Conservation (phyloP, 2,329 filamentous ascomycete species). For the Coniochaeta sp. region DNA sequence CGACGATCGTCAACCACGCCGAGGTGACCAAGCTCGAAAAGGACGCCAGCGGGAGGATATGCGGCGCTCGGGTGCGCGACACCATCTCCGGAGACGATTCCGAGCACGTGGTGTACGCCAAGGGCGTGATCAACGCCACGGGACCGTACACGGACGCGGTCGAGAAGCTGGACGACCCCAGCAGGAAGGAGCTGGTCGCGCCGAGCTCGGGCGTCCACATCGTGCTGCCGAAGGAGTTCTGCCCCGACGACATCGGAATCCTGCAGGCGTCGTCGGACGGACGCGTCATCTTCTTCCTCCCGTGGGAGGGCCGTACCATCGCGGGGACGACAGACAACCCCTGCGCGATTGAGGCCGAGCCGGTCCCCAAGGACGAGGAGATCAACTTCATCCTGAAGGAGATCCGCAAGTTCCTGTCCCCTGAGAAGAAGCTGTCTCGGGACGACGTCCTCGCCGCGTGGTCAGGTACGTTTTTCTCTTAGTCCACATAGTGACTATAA, state of each 20-base stretch:
- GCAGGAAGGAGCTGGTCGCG: conserved; percentile 69
- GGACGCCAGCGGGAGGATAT: conserved; percentile 63
- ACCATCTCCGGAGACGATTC: conserved; percentile 53
- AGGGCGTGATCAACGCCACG: conserved; percentile 81
- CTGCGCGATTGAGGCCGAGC: conserved; percentile 63
- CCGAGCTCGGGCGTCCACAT: conserved; percentile 82
- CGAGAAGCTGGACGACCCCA: conserved; percentile 73
- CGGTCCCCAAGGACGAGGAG: conserved; percentile 72
- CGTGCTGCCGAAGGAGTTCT: conserved; percentile 81
- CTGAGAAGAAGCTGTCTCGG: conserved; percentile 77
- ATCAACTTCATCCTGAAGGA: conserved; percentile 85
- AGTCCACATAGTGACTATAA: too few species aligned
- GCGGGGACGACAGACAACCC: conserved; percentile 82
- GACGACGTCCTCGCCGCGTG: conserved; percentile 86
- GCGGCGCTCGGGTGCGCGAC: conserved; percentile 68
- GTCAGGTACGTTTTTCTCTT: conserved; percentile 52
- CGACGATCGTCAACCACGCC: conserved; percentile 75
- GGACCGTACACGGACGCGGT: conserved; percentile 83
- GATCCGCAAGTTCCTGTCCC: conserved; percentile 73
- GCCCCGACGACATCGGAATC: conserved; percentile 77
- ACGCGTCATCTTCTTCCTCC: conserved; percentile 86
- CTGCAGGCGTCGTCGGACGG: conserved; percentile 87
- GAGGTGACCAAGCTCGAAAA: conserved; percentile 74
- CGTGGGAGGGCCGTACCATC: conserved; percentile 90
- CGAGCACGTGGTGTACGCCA: conserved; percentile 67